Evolutionary conservation across 305 asterid genomes (phyloP).

Genomic region (Fraxinus baroniana): DNA sequence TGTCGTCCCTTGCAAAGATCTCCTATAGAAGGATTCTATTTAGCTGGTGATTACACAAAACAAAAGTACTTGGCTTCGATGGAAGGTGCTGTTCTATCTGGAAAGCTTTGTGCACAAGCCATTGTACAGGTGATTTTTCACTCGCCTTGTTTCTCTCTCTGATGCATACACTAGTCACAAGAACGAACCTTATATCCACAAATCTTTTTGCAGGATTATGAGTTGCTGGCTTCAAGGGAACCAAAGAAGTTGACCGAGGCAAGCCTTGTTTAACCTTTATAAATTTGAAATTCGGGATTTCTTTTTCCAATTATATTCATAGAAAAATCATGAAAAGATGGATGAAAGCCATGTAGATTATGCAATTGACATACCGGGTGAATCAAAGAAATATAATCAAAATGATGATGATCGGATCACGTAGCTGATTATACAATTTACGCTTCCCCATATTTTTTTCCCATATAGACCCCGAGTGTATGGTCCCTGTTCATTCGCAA

Average conservation of each 20-base stretch:
- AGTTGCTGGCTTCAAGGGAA: slow-evolving; percentile 47
- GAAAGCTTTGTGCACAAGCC: slow-evolving; percentile 96
- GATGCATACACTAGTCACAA: not conserved
- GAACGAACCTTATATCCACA: not conserved
- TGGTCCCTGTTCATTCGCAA: not conserved
- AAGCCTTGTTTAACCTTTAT: slow-evolving; percentile 36
- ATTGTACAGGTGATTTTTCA: slow-evolving; percentile 68
- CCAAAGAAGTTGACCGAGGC: slow-evolving; percentile 48
- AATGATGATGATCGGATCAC: not conserved
- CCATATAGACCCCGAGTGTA: not conserved
- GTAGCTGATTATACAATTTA: not conserved
- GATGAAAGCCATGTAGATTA: not conserved
- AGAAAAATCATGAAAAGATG: not conserved
- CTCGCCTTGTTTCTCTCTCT: not conserved
- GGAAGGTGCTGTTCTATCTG: slow-evolving; percentile 99
- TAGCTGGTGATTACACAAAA: slow-evolving; percentile 98
- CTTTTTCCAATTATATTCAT: not conserved
- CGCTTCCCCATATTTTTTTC: not conserved
- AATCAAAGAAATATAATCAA: not conserved
- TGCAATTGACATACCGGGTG: not conserved
- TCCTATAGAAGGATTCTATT: slow-evolving; percentile 84
- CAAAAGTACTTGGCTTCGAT: slow-evolving; percentile 97
- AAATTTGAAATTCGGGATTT: not conserved
- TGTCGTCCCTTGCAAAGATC: slow-evolving; percentile 93
- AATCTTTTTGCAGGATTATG: slow-evolving; percentile 55